These are phyloP conservation scores for Ganoderma lucidum DNA, from an alignment of 1,284 basidiomycete genomes.

Conservation along the genomic window DNA sequence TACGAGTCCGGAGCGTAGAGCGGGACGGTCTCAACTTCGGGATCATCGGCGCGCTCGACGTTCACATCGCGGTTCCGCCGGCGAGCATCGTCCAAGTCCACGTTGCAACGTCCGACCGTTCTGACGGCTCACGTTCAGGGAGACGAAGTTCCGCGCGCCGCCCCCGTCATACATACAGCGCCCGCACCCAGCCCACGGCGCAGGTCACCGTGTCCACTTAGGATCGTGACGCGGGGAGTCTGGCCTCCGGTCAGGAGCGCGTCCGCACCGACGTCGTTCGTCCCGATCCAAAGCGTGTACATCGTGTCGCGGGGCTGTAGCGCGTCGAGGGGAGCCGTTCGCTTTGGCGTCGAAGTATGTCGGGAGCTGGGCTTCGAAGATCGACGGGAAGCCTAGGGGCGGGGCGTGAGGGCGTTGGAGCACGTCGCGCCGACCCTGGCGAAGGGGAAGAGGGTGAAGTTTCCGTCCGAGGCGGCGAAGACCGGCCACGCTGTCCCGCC, in stretches of 20 bases:
- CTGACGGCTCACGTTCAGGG: constrained; percentile 49
- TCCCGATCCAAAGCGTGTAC: constrained; percentile 57
- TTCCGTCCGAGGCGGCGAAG: constrained; percentile 45
- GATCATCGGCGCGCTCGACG: constrained; percentile 37
- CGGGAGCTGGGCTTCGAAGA: constrained; percentile 48
- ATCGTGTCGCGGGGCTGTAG: constrained; percentile 46
- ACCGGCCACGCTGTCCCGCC: constrained; percentile 48
- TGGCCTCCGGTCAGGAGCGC: constrained; percentile 44
- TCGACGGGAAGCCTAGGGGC: constrained; percentile 42
- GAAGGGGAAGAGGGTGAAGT: constrained; percentile 45
- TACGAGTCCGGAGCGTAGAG: constrained; percentile 47
- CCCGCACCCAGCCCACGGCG: constrained; percentile 47
- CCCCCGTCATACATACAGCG: constrained; percentile 46
- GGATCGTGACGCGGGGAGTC: constrained; percentile 45
- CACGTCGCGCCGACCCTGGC: constrained; percentile 50
- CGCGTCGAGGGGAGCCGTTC: constrained; percentile 36
- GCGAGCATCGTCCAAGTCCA: no score
- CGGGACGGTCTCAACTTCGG: constrained; percentile 42
- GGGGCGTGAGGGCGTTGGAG: constrained; percentile 47
- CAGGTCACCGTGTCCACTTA: constrained; percentile 47
- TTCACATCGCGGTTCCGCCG: no score
- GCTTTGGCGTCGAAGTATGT: constrained; percentile 41
- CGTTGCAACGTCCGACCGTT: no score
- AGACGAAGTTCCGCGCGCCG: constrained; percentile 50
- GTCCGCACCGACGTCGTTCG: constrained; percentile 51